phyloP scores from a whole-genome alignment of 1,284 basidiomycete genomes.

The Malassezia vespertilionis region DNA sequence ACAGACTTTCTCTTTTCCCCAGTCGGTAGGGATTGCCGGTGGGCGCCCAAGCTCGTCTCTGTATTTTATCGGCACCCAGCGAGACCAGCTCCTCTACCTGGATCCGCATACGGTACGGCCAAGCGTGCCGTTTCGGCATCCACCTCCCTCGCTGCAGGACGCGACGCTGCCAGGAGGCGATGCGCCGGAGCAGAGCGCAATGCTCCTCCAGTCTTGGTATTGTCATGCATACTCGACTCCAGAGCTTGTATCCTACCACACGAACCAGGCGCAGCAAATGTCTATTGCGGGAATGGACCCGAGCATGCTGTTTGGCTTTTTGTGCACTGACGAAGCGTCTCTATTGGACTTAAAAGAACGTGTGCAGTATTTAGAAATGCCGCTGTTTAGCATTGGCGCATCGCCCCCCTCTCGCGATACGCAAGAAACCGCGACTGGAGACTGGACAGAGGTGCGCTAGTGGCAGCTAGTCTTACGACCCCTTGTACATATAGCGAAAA shows the following conservation, averaged over 20 bases:
- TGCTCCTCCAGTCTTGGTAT: slow-evolving; percentile 54
- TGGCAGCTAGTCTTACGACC: too few relatives aligned
- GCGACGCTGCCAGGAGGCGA: slow-evolving; percentile 27
- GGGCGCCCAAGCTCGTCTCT: slow-evolving; percentile 89
- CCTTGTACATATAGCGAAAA: too few relatives aligned
- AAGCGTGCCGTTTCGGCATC: slow-evolving; percentile 62
- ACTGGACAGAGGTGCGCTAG: too few relatives aligned
- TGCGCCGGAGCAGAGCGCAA: slow-evolving; percentile 2
- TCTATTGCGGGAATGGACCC: slow-evolving; percentile 80
- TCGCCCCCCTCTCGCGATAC: not conserved
- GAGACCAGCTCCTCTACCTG: slow-evolving; percentile 63
- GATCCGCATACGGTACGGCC: slow-evolving; percentile 85
- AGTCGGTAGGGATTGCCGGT: slow-evolving; percentile 89
- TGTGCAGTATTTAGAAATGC: slow-evolving; percentile 33
- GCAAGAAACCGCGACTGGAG: too few relatives aligned
- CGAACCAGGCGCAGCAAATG: slow-evolving; percentile 86
- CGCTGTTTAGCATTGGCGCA: slow-evolving; percentile 52
- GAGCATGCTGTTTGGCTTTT: slow-evolving; percentile 88
- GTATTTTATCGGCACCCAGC: slow-evolving; percentile 89
- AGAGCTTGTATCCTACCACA: slow-evolving; percentile 80
- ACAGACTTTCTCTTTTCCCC: slow-evolving; percentile 78
- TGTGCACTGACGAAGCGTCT: slow-evolving; percentile 68
- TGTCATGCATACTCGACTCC: slow-evolving; percentile 56
- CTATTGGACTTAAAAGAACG: slow-evolving; percentile 70
- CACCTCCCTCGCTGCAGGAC: slow-evolving; percentile 48